phyloP scores from a whole-genome alignment of 2,329 filamentous ascomycete species.

The Scopulariopsis brevicaulis region DNA sequence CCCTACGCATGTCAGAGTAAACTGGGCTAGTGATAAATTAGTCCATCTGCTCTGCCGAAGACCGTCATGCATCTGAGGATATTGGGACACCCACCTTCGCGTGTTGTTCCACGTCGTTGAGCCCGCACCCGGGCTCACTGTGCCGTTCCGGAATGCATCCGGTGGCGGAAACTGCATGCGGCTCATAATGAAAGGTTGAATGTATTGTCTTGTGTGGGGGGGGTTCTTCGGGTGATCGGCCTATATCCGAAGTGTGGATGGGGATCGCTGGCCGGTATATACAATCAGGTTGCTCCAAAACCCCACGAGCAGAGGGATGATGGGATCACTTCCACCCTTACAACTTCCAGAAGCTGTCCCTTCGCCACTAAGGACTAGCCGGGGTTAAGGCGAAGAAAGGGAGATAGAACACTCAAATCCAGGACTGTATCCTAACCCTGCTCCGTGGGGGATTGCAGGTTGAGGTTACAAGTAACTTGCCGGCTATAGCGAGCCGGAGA shows the following conservation, averaged over 20 bases:
- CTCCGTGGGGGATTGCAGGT: background rate
- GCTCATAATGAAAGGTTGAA: background rate
- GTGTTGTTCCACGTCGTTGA: conserved; percentile 1
- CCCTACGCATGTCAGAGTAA: conserved; percentile 2
- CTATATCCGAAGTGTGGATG: background rate
- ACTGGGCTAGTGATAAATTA: conserved; percentile 2
- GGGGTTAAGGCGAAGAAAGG: background rate
- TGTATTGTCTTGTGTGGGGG: background rate
- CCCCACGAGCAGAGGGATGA: background rate
- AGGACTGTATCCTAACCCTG: background rate
- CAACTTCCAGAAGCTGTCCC: background rate
- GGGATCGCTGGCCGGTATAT: background rate
- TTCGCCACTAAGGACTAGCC: background rate
- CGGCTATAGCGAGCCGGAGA: background rate
- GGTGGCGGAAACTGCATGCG: background rate
- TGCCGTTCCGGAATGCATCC: conserved; percentile 1
- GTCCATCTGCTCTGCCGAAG: background rate
- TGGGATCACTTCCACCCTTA: background rate
- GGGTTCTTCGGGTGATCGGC: background rate
- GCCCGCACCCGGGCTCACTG: background rate
- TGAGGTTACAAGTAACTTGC: background rate
- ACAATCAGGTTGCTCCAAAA: background rate
- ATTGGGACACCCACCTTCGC: background rate
- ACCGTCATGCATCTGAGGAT: background rate
- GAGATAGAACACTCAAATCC: background rate